These are phyloP conservation scores for Lentinula detonsa DNA, from an alignment of 768 basidiomycete genomes.

Conservation along the genomic window DNA sequence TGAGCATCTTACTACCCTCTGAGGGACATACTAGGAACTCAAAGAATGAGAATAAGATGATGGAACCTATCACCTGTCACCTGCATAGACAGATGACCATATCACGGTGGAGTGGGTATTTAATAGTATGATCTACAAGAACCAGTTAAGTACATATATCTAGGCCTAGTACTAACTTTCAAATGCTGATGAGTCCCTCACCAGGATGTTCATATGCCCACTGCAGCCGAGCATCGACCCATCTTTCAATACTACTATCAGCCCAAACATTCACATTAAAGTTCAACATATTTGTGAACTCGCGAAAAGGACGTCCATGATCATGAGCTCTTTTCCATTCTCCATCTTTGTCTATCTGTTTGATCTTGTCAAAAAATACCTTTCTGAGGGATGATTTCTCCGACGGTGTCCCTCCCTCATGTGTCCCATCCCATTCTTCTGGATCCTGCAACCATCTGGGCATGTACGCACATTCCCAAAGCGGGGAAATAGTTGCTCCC, in stretches of 20 bases:
- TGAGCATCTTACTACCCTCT: too few species aligned
- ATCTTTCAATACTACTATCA: constrained; percentile 1
- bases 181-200: not conserved
- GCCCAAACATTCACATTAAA: constrained; percentile 12
- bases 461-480: constrained; percentile 16
- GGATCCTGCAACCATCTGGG: constrained; percentile 14
- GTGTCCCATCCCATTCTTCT: constrained; percentile 7
- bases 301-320: constrained; percentile 8
- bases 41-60: too few species aligned
- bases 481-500: constrained; percentile 12
- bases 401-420: constrained; percentile 7
- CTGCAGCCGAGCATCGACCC: constrained; percentile 9
- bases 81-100: too few species aligned
- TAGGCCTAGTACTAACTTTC: too few species aligned
- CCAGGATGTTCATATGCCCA: not conserved
- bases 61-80: too few species aligned
- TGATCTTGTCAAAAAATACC: constrained; percentile 7
- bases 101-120: too few species aligned
- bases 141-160: too few species aligned
- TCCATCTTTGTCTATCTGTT: not conserved
- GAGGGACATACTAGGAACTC: too few species aligned
- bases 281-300: constrained; percentile 2
- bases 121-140: too few species aligned
- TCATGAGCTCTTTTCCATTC: constrained; percentile 9
- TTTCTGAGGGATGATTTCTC: constrained; percentile 1